Percentiles rank a stretch among this genome's conserved stretches.
These are phyloP conservation scores for Mycena venus DNA, from an alignment of 768 basidiomycete genomes.

Conservation along the genomic window DNA sequence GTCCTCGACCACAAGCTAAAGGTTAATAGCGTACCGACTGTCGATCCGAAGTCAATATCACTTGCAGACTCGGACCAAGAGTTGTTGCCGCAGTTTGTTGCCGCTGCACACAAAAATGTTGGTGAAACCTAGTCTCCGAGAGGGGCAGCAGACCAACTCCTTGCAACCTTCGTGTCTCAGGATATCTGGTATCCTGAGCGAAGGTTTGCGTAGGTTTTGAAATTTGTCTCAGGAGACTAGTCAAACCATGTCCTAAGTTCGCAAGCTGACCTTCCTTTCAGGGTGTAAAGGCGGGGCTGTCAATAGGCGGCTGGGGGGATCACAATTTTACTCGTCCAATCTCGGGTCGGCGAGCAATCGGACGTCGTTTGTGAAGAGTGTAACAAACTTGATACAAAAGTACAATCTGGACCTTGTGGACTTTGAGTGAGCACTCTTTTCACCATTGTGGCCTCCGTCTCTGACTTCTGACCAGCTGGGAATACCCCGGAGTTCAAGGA, in stretches of 20 bases:
- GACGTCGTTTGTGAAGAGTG: slow-evolving; percentile 73
- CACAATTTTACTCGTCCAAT: slow-evolving; percentile 71
- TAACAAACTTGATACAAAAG: slow-evolving; percentile 61
- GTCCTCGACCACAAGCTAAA: neutral
- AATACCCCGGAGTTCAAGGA: slow-evolving; percentile 82
- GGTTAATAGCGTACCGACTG: slow-evolving; percentile 50
- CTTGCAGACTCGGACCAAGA: slow-evolving; percentile 61
- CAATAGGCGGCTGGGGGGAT: slow-evolving; percentile 84
- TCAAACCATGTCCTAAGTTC: neutral
- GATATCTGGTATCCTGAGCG: too few species aligned
- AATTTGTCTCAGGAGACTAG: too few species aligned
- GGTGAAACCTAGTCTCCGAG: too few species aligned
- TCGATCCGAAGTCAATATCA: slow-evolving; percentile 49
- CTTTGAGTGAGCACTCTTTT: slow-evolving; percentile 55
- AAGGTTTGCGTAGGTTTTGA: too few species aligned
- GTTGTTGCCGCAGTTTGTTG: slow-evolving; percentile 70
- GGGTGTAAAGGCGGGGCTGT: slow-evolving; percentile 70
- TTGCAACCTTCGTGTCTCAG: too few species aligned
- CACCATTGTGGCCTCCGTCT: neutral
- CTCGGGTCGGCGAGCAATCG: slow-evolving; percentile 71
- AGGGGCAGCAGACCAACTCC: too few species aligned
- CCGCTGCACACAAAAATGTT: slow-evolving; percentile 58
- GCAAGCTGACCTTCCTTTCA: slow-evolving; percentile 39
- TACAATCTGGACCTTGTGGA: slow-evolving; percentile 74
- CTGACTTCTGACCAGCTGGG: slow-evolving; percentile 72